Evolutionary conservation across 805 yeast genomes (phyloP), one percentile per base, ranked within the genome.

Genomic region (Starmerella ratchasimensis): DNA sequence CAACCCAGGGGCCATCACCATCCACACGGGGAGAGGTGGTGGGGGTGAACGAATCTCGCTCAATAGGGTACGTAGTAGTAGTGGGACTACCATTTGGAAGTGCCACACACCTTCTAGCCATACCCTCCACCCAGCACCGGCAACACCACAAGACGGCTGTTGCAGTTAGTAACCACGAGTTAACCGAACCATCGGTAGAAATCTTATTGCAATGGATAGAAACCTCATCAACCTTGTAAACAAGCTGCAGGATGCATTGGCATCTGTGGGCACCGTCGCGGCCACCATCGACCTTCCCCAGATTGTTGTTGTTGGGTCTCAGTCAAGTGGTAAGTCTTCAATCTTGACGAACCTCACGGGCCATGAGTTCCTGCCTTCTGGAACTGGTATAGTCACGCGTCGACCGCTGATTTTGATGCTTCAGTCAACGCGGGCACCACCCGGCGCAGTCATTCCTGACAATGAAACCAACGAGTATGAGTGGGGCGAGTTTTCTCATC

Each of bases 401-500:
- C 69, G 94, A 55, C 94, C 94, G 3, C 65, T 82, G 54, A 77
- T 61, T 28, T 67, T 82, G 45, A 94, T 83, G 61, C 69, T 82
- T 57, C 77, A 79, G 54, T 80, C 80, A 61, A 68, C 71, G 50
- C 34, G 48, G n/a, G 22, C 36, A 21, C 50, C 50, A 10, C 39
- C 38, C 5, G 50, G 49, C 14, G 42, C 41, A 8, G 36, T 31
- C 19, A 28, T 43, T 11, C 60, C 75, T 1, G 52, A 45, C 31
- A 57, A 61, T 35, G 54, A 48, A 24, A 56, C 65, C 33, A 59
- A 62, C 39, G 55, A 47, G 28, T 55, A 64, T 37, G 98, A 88
- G 62, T 88, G 97, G 96, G 98, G 98, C 49, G 98, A 90, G 60
- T 88, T 88, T 58, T 68, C 90, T 52, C 98, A 88, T 57, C 61